These are phyloP conservation scores for Dittrichia graveolens DNA, from an alignment of 129 eudicot genomes.

Conservation along the genomic window DNA sequence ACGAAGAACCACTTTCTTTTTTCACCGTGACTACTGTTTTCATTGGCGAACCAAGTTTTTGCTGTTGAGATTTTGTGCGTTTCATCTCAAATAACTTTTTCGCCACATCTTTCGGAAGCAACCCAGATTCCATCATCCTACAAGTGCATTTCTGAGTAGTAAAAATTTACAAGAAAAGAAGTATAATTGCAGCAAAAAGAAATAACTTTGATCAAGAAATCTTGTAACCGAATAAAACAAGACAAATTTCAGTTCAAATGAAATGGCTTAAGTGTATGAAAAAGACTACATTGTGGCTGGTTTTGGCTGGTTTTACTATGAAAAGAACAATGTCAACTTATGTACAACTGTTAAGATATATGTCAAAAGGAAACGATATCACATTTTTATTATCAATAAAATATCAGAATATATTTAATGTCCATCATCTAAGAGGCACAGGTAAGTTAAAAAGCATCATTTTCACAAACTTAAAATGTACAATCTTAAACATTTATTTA, in stretches of 20 bases:
- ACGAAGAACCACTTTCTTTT: conserved; percentile 45
- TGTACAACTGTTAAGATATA: neutral
- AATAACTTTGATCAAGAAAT: neutral
- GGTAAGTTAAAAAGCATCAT: neutral
- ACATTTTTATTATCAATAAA: no score
- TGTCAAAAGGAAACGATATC: no score
- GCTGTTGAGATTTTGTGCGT: conserved; percentile 57
- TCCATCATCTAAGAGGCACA: neutral
- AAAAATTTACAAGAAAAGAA: conserved; percentile 6
- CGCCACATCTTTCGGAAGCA: conserved; percentile 72
- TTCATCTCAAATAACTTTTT: conserved; percentile 65
- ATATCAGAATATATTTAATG: no score
- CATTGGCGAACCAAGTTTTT: conserved; percentile 66
- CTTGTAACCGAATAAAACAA: neutral
- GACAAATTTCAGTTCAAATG: neutral
- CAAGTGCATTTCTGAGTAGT: conserved; percentile 16
- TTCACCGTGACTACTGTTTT: conserved; percentile 58
- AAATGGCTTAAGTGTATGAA: neutral
- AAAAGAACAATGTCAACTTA: neutral
- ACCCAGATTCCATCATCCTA: conserved; percentile 96
- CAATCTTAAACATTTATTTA: neutral
- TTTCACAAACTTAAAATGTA: neutral
- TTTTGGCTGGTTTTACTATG: neutral
- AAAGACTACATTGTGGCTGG: neutral
- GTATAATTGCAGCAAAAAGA: neutral